Base-by-base conservation (phyloP, 1,139 yeast genomes). In the Taphrina flavorubra region DNA sequence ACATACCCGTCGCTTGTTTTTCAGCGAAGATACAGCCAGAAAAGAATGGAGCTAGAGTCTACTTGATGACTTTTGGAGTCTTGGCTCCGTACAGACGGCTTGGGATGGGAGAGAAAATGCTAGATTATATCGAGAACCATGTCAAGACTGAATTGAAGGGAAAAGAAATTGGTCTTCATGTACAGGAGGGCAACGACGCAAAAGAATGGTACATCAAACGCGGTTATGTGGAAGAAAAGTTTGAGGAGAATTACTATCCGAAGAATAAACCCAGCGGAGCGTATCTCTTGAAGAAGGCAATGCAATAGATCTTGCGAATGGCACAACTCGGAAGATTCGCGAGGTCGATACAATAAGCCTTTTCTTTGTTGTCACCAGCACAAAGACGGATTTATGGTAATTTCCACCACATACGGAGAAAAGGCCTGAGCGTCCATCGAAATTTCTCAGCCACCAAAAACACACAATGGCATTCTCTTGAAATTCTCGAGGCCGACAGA, bases 61-160 rank as follows among this genome's bases (percentile, higher is more conserved):
- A 69, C 36, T 55, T 69, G 18, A 51, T 55, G 55, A 69, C 71
- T 6, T 60, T 69, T 37, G 71, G 71, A 4, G 71, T 69, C 16
- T 49, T 69, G 31, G 71, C 71, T n/a, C 68, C 71, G 14, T 69
- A 68, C 42, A 37, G 71, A 14, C 53, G 39, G 4, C 57, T 55
- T 25, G 71, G 71, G 2, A 47, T 69, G 25, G 71, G 71, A 18
- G 55, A 53, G 7, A 47, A 46, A 47, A 58, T 69, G 68, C 42
- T 68, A 18, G 55, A 39, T 13, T 59, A 59, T 16, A 59, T 57
- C 46, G 63, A 57, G 36, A 47, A 58, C 11, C 59, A 61, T 25
- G 65, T 57, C 31, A 42, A 44, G 42, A 25, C 16, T 18, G 69
- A 58, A 18, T 57, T 51, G 18, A 53, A 53, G 16, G 55, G 69